Conservation (phyloP, 2,329 filamentous ascomycete genomes). For the Fusarium sacchari region DNA sequence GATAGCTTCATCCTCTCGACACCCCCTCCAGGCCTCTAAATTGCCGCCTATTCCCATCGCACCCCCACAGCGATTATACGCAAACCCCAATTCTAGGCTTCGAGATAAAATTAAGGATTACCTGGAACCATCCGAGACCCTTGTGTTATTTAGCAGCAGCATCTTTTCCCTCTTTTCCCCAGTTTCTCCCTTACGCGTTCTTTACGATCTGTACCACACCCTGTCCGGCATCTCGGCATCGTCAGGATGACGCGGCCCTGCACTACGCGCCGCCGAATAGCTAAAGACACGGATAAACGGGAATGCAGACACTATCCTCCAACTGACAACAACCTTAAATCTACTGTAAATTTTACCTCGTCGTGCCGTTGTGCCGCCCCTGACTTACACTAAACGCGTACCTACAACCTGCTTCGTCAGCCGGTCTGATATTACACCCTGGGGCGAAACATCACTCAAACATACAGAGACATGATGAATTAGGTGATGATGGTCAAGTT, state of each 20-base stretch:
- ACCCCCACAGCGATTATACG: neutral
- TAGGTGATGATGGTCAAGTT: neutral
- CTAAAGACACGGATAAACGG: conserved; percentile 12
- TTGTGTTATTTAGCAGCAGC: neutral
- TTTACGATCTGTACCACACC: conserved; percentile 12
- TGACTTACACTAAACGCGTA: neutral
- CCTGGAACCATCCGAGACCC: neutral
- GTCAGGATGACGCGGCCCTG: conserved; percentile 40
- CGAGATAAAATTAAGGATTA: conserved; percentile 6
- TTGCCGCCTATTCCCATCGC: neutral
- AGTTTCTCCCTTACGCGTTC: conserved; percentile 2
- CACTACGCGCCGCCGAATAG: conserved; percentile 26
- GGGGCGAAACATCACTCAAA: conserved; percentile 12
- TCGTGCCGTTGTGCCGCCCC: conserved; percentile 11
- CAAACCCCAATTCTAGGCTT: conserved; percentile 9
- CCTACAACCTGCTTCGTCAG: neutral
- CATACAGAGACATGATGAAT: neutral
- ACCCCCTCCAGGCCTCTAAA: neutral
- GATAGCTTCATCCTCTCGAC: neutral
- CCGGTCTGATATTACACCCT: neutral
- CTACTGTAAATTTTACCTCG: conserved; percentile 7
- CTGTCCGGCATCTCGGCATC: conserved; percentile 31
- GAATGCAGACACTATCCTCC: neutral
- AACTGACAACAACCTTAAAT: conserved; percentile 19
- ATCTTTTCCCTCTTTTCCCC: neutral